Evolutionary conservation across 257 asterid species (phyloP), one percentile per base, ranked within the genome.

Genomic region (Nemophila menziesii): DNA sequence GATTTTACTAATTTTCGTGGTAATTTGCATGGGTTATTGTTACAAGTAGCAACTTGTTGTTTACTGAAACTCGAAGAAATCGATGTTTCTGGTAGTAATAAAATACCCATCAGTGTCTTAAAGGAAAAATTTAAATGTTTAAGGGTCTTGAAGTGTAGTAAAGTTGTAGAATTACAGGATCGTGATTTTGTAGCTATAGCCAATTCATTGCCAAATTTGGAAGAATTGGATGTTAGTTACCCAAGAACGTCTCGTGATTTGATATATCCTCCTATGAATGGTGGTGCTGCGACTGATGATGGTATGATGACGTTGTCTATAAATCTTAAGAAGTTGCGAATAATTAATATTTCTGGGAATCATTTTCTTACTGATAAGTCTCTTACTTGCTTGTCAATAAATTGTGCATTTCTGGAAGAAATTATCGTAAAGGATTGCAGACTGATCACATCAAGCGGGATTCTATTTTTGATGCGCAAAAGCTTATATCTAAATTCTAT

Each of bases 291-390:
- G 29, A 56, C 56, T 47, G 62, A 56, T 56, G 3, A n/a, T 6
- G 65, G 58, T 17, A 15, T 58, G 37, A 34, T 27, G 58, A 20
- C 19, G 26, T 51, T 58, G 26, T 33, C 54, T 17, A 6, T 17
- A 19, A 58, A 20, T 36, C 12, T 51, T 48, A 36, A 8, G 12
- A 44, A 16, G 11, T 44, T 58, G 58, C 43, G 48, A 8, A 58
- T 38, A 36, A 43, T 58, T 6, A 51, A 38, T 44, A 4, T 58
- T 44, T 44, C 65, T 12, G 65, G 65, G 44, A 58, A 58, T 58
- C 42, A 51, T 44, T 24, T 48, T 39, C 38, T 56, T 41, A 48
- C 51, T 8, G 50, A 56, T 56, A 56, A 20, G 38, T 56, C 56
- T 2, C 33, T 56, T 48, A 33, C 18, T 39, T 27, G 49, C 5